Base-by-base conservation (phyloP, 805 yeast species). In the Tetrapisispora pingtungensis region DNA sequence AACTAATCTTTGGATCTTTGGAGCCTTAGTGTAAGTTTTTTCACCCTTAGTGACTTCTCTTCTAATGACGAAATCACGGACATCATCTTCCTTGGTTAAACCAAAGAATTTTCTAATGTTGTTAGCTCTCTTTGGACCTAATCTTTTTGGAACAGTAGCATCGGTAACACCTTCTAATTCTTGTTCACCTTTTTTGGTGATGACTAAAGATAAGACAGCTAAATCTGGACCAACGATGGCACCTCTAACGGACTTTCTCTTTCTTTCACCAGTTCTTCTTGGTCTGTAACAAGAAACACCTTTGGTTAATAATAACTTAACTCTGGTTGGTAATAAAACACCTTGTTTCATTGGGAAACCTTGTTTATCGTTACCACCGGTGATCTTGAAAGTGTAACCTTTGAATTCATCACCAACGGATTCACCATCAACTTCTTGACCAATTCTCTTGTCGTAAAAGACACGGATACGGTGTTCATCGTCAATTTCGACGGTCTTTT, bases 321-420 rank as follows among this genome's bases (percentile, higher is more conserved):
- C 97, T 83, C 98, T 94, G 82, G 94, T 88, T 76, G 98, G 97
- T 80, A 87, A 93, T 81, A 93, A 78, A 58, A 93, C 98, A 84
- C 98, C 98, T 78, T 94, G 98, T 77, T 89, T 93, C 98, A 94
- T 93, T 77, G 98, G 97, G 96, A 93, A 93, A 79, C 98, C 98
- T 80, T 93, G 98, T 79, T 93, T 93, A 80, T 93, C 98, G 84
- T 93, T 93, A 83, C 98, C 98, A 71, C 98, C 98, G 65, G 97
- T 75, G 73, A 93, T 89, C 80, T 84, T 94, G 85, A 93, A 89
- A 70, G 87, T 73, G 88, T 93, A 93, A 68, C 98, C 98, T 77
- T 88, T 90, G 90, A 90, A 87, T 77, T 94, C 98, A 67, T 93
- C 97, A 69, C 95, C 95, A 65, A 93, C 84, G 57, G 87, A 73